Percentiles rank a stretch among this genome's conserved stretches.
phyloP scores from a whole-genome alignment of 257 asterid genomes.

The Buddleja alternifolia region DNA sequence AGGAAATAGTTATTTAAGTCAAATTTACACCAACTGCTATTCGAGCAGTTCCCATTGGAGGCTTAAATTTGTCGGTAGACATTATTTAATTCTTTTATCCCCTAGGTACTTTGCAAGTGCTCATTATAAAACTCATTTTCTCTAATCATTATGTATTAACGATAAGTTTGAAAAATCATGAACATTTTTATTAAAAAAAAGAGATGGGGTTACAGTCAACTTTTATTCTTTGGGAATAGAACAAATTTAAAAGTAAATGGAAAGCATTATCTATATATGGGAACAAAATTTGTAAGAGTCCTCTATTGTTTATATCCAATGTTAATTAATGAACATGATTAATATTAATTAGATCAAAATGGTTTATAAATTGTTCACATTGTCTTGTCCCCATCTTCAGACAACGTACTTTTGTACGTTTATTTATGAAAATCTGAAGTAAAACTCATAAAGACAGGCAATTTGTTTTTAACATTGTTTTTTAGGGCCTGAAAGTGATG shows the following conservation, averaged over 20 bases:
- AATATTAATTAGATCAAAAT: not conserved
- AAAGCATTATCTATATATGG: too few relatives aligned
- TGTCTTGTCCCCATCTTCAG: conserved; percentile 23
- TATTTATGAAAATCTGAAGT: not conserved
- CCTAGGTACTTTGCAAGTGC: not conserved
- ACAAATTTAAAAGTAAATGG: too few relatives aligned
- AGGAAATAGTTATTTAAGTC: not conserved
- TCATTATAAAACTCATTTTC: not conserved
- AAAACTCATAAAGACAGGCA: conserved; percentile 20
- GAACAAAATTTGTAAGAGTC: too few relatives aligned
- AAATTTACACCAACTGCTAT: conserved; percentile 25
- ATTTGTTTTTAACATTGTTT: conserved; percentile 22
- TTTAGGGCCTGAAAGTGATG: not conserved
- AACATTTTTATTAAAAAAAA: not conserved
- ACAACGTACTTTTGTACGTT: conserved; percentile 18
- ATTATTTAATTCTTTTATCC: not conserved
- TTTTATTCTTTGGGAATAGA: too few relatives aligned
- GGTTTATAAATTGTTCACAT: too few relatives aligned
- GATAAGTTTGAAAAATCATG: not conserved
- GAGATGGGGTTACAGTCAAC: too few relatives aligned
- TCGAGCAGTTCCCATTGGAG: not conserved
- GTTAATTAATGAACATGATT: not conserved
- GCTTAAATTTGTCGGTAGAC: conserved; percentile 32
- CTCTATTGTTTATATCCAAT: too few relatives aligned
- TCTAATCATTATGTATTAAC: too few relatives aligned